Percentiles rank a stretch among this genome's conserved stretches.
phyloP scores from a whole-genome alignment of 2,329 filamentous ascomycete species.

The Iodosphaeria phyllophila region DNA sequence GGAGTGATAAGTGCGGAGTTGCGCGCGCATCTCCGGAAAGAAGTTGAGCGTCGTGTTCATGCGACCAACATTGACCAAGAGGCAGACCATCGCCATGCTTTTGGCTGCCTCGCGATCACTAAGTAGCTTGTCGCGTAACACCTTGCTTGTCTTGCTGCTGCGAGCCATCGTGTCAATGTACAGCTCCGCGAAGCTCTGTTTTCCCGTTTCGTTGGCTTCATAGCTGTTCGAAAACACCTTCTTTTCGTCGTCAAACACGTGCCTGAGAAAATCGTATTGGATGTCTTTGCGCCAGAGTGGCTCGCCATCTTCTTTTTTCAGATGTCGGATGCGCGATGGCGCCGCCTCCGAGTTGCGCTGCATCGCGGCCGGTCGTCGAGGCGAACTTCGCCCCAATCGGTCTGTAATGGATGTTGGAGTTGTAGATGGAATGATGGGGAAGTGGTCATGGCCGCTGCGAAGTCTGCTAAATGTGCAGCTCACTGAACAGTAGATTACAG shows the following conservation, averaged over 20 bases:
- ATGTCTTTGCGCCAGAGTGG: conserved; percentile 78
- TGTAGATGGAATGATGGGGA: too few relatives aligned
- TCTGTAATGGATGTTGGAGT: too few relatives aligned
- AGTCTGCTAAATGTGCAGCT: too few relatives aligned
- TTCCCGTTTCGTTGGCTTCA: conserved; percentile 38
- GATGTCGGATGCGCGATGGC: conserved; percentile 63
- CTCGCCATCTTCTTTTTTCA: conserved; percentile 80
- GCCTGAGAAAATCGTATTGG: conserved; percentile 68
- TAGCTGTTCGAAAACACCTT: conserved; percentile 79
- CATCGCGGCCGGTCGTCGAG: too few relatives aligned
- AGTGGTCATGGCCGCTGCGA: too few relatives aligned
- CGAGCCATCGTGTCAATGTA: conserved; percentile 98
- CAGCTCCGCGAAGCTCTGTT: conserved; percentile 77
- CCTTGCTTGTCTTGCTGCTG: conserved; percentile 98
- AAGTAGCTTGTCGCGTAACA: conserved; percentile 87
- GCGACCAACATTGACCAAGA: conserved; percentile 88
- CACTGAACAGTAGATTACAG: too few relatives aligned
- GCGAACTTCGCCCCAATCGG: too few relatives aligned
- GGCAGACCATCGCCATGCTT: conserved; percentile 98
- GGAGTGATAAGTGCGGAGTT: conserved; percentile 91
- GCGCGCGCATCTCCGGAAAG: conserved; percentile 97
- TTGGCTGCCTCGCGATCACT: conserved; percentile 83
- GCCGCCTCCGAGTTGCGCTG: too few relatives aligned
- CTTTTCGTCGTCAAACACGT: conserved; percentile 57
- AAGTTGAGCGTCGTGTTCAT: conserved; percentile 99